phyloP scores from a whole-genome alignment of 2,329 filamentous ascomycete species.

The Pseudonectria foliicola region DNA sequence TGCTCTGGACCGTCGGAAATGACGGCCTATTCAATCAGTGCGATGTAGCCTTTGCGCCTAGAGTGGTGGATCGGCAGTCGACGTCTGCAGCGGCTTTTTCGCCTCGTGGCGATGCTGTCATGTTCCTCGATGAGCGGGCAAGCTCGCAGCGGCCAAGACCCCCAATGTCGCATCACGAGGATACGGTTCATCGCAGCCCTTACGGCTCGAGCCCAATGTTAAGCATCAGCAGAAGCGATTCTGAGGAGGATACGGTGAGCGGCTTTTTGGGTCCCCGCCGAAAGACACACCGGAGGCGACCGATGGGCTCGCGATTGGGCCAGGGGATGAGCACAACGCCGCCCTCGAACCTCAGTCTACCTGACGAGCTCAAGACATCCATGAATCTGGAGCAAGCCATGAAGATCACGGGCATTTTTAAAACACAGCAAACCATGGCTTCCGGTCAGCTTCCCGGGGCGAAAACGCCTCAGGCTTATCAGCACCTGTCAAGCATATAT shows the following conservation, averaged over 20 bases:
- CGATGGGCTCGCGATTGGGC: conserved; percentile 36
- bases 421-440: conserved; percentile 55
- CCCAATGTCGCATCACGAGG: conserved; percentile 27
- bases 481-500: conserved; percentile 50
- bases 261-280: conserved; percentile 49
- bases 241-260: conserved; percentile 56
- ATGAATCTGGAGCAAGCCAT: conserved; percentile 53
- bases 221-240: conserved; percentile 55
- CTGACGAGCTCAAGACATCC: conserved; percentile 31
- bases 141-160: conserved; percentile 37
- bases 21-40: conserved; percentile 58
- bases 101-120: conserved; percentile 49
- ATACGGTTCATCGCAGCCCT: conserved; percentile 31
- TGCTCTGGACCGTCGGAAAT: conserved; percentile 58
- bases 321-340: conserved; percentile 48
- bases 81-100: conserved; percentile 57
- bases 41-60: conserved; percentile 57
- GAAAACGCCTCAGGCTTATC: conserved; percentile 44
- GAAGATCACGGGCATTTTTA: conserved; percentile 49
- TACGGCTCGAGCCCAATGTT: conserved; percentile 46
- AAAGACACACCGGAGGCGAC: conserved; percentile 33
- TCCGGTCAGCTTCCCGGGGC: conserved; percentile 50
- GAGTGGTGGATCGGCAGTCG: conserved; percentile 54
- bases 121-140: conserved; percentile 54
- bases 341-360: conserved; percentile 31